Base-by-base conservation (phyloP, 1,139 yeast species). In the Yarrowia galli region DNA sequence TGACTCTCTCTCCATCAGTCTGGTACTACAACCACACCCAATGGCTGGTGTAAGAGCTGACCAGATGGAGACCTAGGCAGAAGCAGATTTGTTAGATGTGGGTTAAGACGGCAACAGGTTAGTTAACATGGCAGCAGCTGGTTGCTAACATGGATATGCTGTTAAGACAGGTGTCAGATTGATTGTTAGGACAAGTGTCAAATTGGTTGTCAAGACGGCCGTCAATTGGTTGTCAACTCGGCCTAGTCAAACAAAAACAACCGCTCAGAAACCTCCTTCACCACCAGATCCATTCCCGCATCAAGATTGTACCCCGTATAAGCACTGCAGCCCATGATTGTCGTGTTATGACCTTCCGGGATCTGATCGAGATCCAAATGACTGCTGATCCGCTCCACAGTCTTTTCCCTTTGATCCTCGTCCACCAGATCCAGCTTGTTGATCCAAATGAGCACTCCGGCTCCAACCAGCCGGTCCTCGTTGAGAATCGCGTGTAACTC, bases 401-500 rank as follows among this genome's bases (percentile, higher is more conserved):
- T 74, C 72, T 71, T 72, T 71, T 56, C 65, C 7, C 64, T 15
- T 13, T 25, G 40, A 22, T 67, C 67, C 23, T 51, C 68, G 78
- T 82, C 83, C 16, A 79, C 82, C 0, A 73, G 71, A 61, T 78
- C 78, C 68, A 76, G 71, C 69, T 92, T 92, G 77, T 81, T 72
- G 74, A 81, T 71, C 68, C 79, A 58, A 67, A 81, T 46, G 71
- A 82, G 65, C 72, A 83, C 79, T 35, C 86, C 87, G 3, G 91
- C 85, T 0, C 96, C 96, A 5, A 83, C 79, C 40, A 93, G 79
- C 60, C 90, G 81, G 71, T 90, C 95, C 74, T 90, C 96, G 58
- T 79, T 77, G 38, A 89, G 78, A 8, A 91, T 85, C 68, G 83
- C 85, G 54, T 83, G 80, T 54, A 93, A 82, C 77, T 92, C 98